A percentile compares a stretch with the other conserved stretches of the same genome.
These are phyloP conservation scores for Streptanthus diversifolius DNA, from an alignment of 345 rosid species.

Conservation along the genomic window DNA sequence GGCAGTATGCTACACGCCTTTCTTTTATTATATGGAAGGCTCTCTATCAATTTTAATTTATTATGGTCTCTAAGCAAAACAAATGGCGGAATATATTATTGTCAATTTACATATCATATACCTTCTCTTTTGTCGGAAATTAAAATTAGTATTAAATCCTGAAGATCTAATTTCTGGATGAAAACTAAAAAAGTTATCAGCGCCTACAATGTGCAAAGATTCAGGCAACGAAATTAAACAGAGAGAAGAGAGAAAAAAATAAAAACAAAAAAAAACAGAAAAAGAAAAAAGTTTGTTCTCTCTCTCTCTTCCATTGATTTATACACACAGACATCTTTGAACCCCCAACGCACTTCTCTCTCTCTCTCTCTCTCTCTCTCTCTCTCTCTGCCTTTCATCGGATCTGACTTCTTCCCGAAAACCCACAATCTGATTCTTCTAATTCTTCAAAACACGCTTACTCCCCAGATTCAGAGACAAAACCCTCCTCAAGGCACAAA, in stretches of 20 bases:
- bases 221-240: constrained; percentile 14
- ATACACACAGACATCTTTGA: constrained; percentile 34
- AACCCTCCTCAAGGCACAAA: neutral
- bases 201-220: constrained; percentile 30
- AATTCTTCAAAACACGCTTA: constrained; percentile 21
- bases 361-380: constrained; percentile 31
- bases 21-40: neutral
- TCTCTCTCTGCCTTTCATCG: constrained; percentile 32
- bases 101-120: neutral
- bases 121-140: constrained; percentile 18
- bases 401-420: constrained; percentile 40
- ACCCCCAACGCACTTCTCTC: constrained; percentile 24
- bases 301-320: constrained; percentile 33
- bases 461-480: constrained; percentile 1
- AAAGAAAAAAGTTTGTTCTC: neutral
- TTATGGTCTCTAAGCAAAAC: constrained; percentile 1
- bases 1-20: constrained; percentile 18
- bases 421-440: constrained; percentile 32
- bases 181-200: neutral
- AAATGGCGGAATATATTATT: constrained; percentile 12
- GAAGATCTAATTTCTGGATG: constrained; percentile 15
- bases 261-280: neutral
- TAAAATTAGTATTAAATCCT: neutral
- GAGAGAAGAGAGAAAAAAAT: neutral
- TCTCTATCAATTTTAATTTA: neutral